These are phyloP conservation scores for Candida sphagnicola DNA, from an alignment of 805 yeast species.

Conservation along the genomic window DNA sequence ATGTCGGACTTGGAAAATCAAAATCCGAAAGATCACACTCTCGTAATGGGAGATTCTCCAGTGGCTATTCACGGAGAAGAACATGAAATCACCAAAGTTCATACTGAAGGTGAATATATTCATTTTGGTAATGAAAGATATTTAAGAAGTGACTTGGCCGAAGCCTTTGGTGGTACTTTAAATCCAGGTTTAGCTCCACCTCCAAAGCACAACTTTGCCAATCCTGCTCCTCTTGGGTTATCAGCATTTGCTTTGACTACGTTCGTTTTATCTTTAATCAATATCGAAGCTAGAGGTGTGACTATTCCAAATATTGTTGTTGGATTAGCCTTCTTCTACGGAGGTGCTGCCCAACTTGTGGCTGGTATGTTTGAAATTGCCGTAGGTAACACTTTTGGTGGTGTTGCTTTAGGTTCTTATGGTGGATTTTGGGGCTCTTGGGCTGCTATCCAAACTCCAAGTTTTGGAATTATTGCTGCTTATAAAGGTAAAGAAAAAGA, in stretches of 20 bases:
- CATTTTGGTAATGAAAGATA: constrained; percentile 72
- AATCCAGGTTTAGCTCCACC: constrained; percentile 57
- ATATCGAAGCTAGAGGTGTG: constrained; percentile 67
- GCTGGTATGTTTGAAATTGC: constrained; percentile 78
- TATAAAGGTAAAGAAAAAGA: constrained; percentile 23
- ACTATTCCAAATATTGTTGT: constrained; percentile 56
- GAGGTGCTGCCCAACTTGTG: constrained; percentile 65
- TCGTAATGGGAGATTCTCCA: constrained; percentile 14
- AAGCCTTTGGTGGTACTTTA: constrained; percentile 81
- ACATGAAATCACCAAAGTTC: constrained; percentile 25
- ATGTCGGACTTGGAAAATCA: constrained; percentile 36
- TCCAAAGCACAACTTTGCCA: constrained; percentile 46
- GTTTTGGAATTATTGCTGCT: constrained; percentile 36
- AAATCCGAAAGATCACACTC: constrained; percentile 25
- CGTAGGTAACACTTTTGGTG: constrained; percentile 75
- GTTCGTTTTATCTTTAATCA: constrained; percentile 60
- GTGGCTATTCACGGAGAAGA: constrained; percentile 8
- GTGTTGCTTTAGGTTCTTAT: constrained; percentile 53
- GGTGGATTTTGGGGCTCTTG: constrained; percentile 80
- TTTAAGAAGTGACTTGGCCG: constrained; percentile 51
- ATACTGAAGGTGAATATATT: constrained; percentile 57
- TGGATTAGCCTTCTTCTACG: constrained; percentile 66
- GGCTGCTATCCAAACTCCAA: constrained; percentile 51
- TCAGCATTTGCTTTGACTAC: constrained; percentile 69
- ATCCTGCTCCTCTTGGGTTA: constrained; percentile 74